phyloP scores from a whole-genome alignment of 2,329 filamentous ascomycete genomes.

The Aaosphaeria pasadenensis region DNA sequence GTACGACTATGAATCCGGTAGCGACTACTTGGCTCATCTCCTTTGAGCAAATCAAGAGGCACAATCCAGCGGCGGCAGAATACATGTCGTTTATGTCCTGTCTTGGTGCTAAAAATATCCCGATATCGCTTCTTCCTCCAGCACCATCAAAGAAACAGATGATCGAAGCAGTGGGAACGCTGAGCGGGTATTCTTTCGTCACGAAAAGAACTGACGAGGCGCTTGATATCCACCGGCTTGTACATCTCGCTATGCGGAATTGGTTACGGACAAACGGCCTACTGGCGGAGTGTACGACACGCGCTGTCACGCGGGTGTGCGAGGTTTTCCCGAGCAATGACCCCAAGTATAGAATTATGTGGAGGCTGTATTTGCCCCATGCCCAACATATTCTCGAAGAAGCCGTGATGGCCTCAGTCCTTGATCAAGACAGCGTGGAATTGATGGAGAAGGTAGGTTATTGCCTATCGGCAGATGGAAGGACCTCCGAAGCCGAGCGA shows the following conservation, averaged over 20 bases:
- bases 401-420: neutral
- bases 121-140: slow-evolving; percentile 4
- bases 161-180: slow-evolving; percentile 9
- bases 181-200: slow-evolving; percentile 11
- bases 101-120: slow-evolving; percentile 17
- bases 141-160: slow-evolving; percentile 5
- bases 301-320: slow-evolving; percentile 1
- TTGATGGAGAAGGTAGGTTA: slow-evolving; percentile 2
- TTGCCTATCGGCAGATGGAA: neutral
- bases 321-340: slow-evolving; percentile 2
- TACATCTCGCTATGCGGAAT: slow-evolving; percentile 27
- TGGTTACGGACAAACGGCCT: slow-evolving; percentile 17
- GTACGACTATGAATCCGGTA: slow-evolving; percentile 35
- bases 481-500: neutral
- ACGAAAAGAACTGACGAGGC: neutral
- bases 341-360: slow-evolving; percentile 1
- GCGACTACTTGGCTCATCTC: slow-evolving; percentile 42
- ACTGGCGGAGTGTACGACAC: neutral
- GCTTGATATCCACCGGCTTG: slow-evolving; percentile 10
- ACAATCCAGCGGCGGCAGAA: slow-evolving; percentile 29
- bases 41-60: slow-evolving; percentile 29
- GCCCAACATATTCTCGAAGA: slow-evolving; percentile 1
- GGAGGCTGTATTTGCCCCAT: slow-evolving; percentile 3
- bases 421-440: neutral
- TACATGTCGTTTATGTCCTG: slow-evolving; percentile 40